Percentiles rank a stretch among this genome's conserved stretches.
These are phyloP conservation scores for Phytophthora ramorum DNA, from an alignment of 352 stramenopile species.

Conservation along the genomic window DNA sequence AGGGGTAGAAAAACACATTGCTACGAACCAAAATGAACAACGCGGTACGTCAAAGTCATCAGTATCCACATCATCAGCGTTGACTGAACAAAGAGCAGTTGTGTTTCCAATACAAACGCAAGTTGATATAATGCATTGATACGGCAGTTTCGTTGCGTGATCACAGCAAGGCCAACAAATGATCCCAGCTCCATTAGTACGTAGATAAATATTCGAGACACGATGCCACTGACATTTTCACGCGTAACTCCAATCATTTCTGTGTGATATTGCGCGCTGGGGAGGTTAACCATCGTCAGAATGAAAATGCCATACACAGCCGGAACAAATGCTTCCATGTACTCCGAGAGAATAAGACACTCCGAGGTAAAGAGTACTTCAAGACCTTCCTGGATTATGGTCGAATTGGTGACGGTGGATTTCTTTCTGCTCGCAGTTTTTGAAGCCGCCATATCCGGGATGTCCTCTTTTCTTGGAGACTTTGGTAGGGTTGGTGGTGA, in stretches of 20 bases:
- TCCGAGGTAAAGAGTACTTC: conserved; percentile 44
- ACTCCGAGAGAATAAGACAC: conserved; percentile 48
- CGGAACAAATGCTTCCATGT: conserved; percentile 46
- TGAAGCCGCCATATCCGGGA: neutral
- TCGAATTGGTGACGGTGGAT: conserved; percentile 6
- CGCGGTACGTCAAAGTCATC: conserved; percentile 26
- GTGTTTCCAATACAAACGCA: conserved; percentile 48
- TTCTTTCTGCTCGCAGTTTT: conserved; percentile 3
- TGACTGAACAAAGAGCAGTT: conserved; percentile 30
- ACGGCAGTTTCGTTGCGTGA: conserved; percentile 18
- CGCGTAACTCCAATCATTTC: conserved; percentile 25
- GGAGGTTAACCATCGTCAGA: conserved; percentile 22
- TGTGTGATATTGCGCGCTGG: conserved; percentile 41
- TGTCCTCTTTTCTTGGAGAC: neutral
- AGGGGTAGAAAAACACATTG: neutral
- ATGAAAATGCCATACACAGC: conserved; percentile 36
- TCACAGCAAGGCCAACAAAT: conserved; percentile 26
- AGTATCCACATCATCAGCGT: conserved; percentile 40
- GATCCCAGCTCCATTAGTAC: conserved; percentile 35
- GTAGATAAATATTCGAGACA: conserved; percentile 33
- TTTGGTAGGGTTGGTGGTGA: neutral
- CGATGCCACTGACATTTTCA: neutral
- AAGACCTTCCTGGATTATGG: conserved; percentile 25
- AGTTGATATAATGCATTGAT: conserved; percentile 37
- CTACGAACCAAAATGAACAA: conserved; percentile 38